phyloP scores from a whole-genome alignment of 441 rosid species.

The Aleurites moluccanus region DNA sequence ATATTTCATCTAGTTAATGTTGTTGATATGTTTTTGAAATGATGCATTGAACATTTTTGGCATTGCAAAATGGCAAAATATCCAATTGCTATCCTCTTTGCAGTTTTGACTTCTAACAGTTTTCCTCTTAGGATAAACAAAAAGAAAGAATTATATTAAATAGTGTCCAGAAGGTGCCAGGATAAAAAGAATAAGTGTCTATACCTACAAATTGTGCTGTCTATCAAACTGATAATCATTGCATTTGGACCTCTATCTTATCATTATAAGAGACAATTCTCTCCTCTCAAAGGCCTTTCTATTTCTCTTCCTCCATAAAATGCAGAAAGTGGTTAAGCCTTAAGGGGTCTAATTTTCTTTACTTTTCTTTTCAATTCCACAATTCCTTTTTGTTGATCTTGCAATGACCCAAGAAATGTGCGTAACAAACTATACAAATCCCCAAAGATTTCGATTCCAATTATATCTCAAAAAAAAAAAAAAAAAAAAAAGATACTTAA shows the following conservation, averaged over 20 bases:
- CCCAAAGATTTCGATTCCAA: background rate
- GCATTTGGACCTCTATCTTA: background rate
- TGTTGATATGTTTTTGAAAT: background rate
- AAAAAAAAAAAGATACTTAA: background rate
- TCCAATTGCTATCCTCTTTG: background rate
- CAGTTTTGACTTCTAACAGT: background rate
- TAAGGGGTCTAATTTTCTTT: background rate
- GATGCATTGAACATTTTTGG: background rate
- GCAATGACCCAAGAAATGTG: background rate
- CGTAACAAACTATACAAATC: background rate
- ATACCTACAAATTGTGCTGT: background rate
- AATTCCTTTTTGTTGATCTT: background rate
- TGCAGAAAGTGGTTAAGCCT: background rate
- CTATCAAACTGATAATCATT: background rate
- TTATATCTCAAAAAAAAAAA: background rate
- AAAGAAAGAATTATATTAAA: background rate
- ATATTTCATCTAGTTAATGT: conserved; percentile 4
- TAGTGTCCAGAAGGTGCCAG: background rate
- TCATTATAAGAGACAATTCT: background rate
- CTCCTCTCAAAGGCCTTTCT: background rate
- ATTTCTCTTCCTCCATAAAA: background rate
- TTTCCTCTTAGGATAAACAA: background rate
- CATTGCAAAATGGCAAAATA: conserved; percentile 2
- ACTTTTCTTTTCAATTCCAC: background rate
- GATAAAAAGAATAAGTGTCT: background rate